phyloP scores from a whole-genome alignment of 2,329 filamentous ascomycete genomes.

The Trichocomaceae sp. region DNA sequence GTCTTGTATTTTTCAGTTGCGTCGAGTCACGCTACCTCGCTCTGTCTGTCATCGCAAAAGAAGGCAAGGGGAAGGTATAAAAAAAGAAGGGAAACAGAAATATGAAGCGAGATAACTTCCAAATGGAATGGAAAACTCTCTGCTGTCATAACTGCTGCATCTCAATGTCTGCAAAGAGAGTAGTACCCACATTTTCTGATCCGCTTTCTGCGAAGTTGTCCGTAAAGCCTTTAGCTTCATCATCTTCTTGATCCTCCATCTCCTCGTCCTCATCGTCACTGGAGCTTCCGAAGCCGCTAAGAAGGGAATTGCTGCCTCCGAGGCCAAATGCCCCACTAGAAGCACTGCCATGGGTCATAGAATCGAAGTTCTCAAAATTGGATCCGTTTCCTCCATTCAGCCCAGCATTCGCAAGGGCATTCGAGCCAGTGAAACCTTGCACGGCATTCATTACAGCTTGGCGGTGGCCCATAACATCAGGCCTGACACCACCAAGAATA shows the following conservation, averaged over 20 bases:
- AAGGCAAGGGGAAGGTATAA: neutral
- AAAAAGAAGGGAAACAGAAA: neutral
- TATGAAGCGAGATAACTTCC: neutral
- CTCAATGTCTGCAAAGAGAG: slow-evolving; percentile 55
- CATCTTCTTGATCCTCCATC: slow-evolving; percentile 63
- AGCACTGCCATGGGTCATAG: slow-evolving; percentile 58
- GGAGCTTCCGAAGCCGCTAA: slow-evolving; percentile 88
- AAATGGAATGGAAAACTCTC: slow-evolving; percentile 12
- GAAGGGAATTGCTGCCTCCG: slow-evolving; percentile 57
- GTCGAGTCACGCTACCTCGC: slow-evolving; percentile 5
- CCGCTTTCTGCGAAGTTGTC: slow-evolving; percentile 42
- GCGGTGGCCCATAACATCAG: slow-evolving; percentile 79
- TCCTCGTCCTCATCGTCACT: slow-evolving; percentile 97
- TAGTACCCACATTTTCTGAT: slow-evolving; percentile 61
- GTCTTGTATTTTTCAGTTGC: slow-evolving; percentile 5
- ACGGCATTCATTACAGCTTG: slow-evolving; percentile 58
- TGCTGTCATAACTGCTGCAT: slow-evolving; percentile 51
- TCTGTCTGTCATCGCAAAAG: slow-evolving; percentile 4
- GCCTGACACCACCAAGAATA: slow-evolving; percentile 90
- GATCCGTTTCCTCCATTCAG: slow-evolving; percentile 58
- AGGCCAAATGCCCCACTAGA: slow-evolving; percentile 67
- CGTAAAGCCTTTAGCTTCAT: slow-evolving; percentile 42
- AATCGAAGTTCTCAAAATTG: slow-evolving; percentile 57
- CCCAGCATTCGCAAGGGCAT: slow-evolving; percentile 71
- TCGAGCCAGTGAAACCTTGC: slow-evolving; percentile 55